Evolutionary conservation across 2,329 filamentous ascomycete genomes (phyloP).

Genomic region (Coniochaeta sp.): DNA sequence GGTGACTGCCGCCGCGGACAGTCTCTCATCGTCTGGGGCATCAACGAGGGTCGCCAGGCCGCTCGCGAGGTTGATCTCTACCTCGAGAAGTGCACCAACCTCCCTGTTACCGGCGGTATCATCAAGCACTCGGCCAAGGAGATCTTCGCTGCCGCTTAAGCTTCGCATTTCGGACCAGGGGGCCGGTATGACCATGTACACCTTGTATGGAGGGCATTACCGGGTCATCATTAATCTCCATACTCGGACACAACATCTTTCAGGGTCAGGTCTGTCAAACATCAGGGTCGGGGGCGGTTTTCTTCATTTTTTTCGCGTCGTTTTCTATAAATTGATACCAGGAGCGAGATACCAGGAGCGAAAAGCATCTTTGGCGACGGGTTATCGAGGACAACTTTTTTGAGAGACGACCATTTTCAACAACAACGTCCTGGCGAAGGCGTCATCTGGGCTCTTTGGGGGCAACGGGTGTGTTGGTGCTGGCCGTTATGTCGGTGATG

Average conservation of each 20-base stretch:
- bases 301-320: neutral
- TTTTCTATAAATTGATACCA: neutral
- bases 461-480: neutral
- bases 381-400: neutral
- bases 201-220: neutral
- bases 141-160: conserved; percentile 39
- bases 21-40: conserved; percentile 95
- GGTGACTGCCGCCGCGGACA: conserved; percentile 94
- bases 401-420: neutral
- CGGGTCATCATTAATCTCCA: neutral
- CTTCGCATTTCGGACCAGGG: neutral
- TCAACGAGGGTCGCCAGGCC: conserved; percentile 92
- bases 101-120: conserved; percentile 90
- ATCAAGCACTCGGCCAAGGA: conserved; percentile 76
- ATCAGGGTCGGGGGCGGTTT: neutral
- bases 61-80: conserved; percentile 88
- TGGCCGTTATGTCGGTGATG: neutral
- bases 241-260: neutral
- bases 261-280: neutral
- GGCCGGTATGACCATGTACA: neutral
- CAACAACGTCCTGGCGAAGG: no score
- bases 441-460: neutral
- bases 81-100: conserved; percentile 69
- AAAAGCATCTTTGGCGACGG: neutral
- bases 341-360: neutral